Conservation (phyloP, 768 basidiomycete genomes). For the Botryobasidium botryosum region DNA sequence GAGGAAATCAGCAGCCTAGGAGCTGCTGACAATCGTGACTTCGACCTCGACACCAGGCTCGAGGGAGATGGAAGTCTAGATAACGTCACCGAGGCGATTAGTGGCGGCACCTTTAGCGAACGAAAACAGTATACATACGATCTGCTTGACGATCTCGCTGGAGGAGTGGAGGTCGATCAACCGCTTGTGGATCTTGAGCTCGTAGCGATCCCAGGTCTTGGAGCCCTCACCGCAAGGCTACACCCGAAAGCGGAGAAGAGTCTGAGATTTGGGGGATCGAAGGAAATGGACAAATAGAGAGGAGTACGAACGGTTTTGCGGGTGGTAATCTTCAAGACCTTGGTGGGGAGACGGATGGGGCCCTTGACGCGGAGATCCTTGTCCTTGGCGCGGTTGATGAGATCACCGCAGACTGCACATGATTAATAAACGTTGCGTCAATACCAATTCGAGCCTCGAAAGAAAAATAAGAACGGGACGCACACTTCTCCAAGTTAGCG, state of each 20-base stretch:
- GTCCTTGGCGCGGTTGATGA: conserved; percentile 98
- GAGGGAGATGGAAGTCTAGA: conserved; percentile 90
- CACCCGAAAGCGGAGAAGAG: background rate
- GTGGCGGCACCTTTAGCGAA: background rate
- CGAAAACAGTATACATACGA: conserved; percentile 39
- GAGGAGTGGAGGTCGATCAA: conserved; percentile 98
- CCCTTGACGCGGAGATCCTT: conserved; percentile 99
- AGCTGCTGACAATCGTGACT: conserved; percentile 90
- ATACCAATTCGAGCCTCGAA: background rate
- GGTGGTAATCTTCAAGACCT: conserved; percentile 97
- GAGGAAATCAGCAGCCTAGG: too few relatives aligned
- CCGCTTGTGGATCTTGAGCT: conserved; percentile 98
- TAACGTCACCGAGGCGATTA: conserved; percentile 3
- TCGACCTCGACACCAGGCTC: conserved; percentile 99
- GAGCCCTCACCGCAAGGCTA: conserved; percentile 99
- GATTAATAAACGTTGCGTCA: background rate
- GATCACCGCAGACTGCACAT: conserved; percentile 73
- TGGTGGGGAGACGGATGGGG: conserved; percentile 96
- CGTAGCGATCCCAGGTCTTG: conserved; percentile 99
- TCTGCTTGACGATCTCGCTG: conserved; percentile 99
- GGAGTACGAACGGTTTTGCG: conserved; percentile 73
- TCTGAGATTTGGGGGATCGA: background rate
- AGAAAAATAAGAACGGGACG: conserved; percentile 14
- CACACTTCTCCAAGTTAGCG: conserved; percentile 97
- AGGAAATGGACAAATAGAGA: background rate